phyloP scores from a whole-genome alignment of 202 grass and related monocot species.

The Elaeis oleifera region DNA sequence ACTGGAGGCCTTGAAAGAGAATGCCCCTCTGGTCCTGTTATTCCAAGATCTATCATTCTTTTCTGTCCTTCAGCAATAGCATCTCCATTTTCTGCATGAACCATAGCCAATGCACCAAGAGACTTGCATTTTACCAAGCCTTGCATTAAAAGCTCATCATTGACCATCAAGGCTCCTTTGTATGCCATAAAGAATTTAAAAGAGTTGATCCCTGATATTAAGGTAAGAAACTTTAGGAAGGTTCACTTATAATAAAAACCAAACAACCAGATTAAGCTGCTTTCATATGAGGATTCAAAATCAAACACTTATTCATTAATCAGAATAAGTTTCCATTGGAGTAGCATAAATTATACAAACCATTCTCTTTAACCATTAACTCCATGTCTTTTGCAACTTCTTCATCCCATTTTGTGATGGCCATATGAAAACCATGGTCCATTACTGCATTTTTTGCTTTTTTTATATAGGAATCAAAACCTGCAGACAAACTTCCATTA shows the following conservation, averaged over 20 bases:
- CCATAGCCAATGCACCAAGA: conserved; percentile 90
- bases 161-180: conserved; percentile 87
- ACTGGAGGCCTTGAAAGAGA: conserved; percentile 91
- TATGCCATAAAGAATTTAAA: conserved; percentile 99
- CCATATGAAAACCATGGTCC: conserved; percentile 99
- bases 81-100: conserved; percentile 97
- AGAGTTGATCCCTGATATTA: conserved; percentile 85
- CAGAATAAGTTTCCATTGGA: too few species aligned
- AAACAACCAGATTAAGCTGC: neutral
- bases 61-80: conserved; percentile 84
- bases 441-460: conserved; percentile 72
- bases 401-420: conserved; percentile 92
- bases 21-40: conserved; percentile 96
- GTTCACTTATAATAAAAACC: neutral
- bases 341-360: conserved; percentile 28
- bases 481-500: conserved; percentile 72
- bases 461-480: conserved; percentile 62
- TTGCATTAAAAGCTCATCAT: conserved; percentile 78
- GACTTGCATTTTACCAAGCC: conserved; percentile 88
- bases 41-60: conserved; percentile 85
- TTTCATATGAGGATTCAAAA: too few species aligned
- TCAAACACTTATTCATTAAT: too few species aligned
- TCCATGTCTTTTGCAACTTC: conserved; percentile 94
- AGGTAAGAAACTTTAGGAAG: conserved; percentile 4
- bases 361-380: conserved; percentile 86